phyloP scores from a whole-genome alignment of 768 basidiomycete species.

The Panaeolus papilionaceus region DNA sequence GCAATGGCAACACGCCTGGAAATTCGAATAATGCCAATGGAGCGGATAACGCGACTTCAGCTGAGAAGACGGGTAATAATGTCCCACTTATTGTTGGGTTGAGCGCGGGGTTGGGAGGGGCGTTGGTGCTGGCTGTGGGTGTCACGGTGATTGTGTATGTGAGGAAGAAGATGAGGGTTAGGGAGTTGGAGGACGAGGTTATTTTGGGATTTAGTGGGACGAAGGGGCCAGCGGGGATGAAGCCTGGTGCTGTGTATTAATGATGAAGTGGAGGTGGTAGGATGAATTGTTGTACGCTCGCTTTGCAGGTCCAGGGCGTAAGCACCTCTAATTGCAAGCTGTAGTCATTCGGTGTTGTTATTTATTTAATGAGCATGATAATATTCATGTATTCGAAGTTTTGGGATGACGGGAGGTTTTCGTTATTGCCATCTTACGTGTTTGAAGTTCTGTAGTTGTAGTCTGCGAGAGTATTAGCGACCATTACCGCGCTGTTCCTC shows the following conservation, averaged over 20 bases:
- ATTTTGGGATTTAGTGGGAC: background rate
- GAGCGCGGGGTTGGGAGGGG: background rate
- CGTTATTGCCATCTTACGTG: background rate
- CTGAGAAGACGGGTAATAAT: background rate
- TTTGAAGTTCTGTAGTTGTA: no score
- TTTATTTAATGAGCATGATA: background rate
- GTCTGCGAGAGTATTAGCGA: no score
- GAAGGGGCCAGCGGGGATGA: background rate
- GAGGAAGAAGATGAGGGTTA: slow-evolving; percentile 4
- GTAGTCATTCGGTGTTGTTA: background rate
- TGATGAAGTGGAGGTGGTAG: no score
- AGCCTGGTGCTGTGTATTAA: slow-evolving; percentile 4
- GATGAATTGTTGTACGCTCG: background rate
- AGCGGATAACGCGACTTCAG: background rate
- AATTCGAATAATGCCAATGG: background rate
- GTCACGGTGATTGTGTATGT: background rate
- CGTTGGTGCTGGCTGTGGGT: background rate
- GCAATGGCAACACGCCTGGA: background rate
- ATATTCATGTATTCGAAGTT: background rate
- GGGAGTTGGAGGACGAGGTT: slow-evolving; percentile 1
- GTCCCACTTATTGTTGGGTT: background rate
- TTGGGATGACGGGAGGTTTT: background rate
- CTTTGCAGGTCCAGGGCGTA: no score
- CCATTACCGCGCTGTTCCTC: no score
- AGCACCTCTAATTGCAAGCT: background rate